These are phyloP conservation scores for Fusarium chaquense DNA, from an alignment of 2,329 filamentous ascomycete species.

Conservation along the genomic window DNA sequence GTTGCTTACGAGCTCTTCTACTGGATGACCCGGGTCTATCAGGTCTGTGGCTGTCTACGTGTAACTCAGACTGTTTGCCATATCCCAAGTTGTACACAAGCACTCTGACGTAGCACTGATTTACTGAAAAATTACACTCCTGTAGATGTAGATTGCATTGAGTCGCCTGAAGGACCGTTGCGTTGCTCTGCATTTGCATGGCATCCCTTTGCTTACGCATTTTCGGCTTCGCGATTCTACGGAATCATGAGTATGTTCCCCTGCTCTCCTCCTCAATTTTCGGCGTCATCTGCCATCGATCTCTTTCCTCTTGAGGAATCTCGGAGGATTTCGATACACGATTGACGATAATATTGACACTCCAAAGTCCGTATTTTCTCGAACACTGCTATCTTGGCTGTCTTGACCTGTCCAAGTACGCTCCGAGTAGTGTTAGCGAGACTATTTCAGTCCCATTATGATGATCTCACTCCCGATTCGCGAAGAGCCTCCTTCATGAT, in stretches of 20 bases:
- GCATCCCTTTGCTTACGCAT: conserved; percentile 32
- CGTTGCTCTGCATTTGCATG: conserved; percentile 25
- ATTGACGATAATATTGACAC: conserved; percentile 25
- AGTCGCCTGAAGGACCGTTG: conserved; percentile 12
- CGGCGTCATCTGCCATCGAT: conserved; percentile 31
- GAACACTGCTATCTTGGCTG: conserved; percentile 5
- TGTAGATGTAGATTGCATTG: conserved; percentile 29
- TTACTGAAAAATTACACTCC: conserved; percentile 14
- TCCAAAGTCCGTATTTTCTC: conserved; percentile 8
- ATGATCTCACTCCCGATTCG: conserved; percentile 19
- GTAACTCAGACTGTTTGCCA: conserved; percentile 3
- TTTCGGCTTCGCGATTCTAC: conserved; percentile 35
- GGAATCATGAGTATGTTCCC: conserved; percentile 33
- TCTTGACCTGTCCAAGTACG: neutral
- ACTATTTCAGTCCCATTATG: conserved; percentile 2
- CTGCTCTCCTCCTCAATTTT: conserved; percentile 11
- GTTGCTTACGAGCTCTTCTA: conserved; percentile 13
- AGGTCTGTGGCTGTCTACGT: neutral
- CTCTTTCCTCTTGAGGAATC: conserved; percentile 20
- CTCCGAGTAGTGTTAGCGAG: conserved; percentile 6
- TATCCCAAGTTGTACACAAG: neutral
- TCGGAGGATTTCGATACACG: conserved; percentile 17
- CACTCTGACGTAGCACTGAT: conserved; percentile 17
- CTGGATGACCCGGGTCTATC: neutral
- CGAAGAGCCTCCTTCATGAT: conserved; percentile 3